A percentile compares a stretch with the other conserved stretches of the same genome.
These are phyloP conservation scores for Wickerhamiella siamensis DNA, from an alignment of 805 yeast genomes.

Conservation along the genomic window DNA sequence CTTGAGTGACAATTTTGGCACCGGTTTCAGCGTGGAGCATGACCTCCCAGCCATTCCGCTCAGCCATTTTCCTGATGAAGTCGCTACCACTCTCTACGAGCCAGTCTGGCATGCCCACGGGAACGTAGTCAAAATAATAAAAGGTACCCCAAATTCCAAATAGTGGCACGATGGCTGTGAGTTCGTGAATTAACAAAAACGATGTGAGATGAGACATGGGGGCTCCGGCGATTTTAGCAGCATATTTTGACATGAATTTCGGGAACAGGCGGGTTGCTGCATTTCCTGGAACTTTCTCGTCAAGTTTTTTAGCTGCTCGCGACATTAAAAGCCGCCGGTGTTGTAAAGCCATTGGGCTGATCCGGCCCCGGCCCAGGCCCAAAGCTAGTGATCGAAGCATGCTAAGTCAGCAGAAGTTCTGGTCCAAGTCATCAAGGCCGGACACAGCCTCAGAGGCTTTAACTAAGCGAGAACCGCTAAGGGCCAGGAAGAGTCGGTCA, in stretches of 20 bases:
- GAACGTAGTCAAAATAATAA: constrained; percentile 40
- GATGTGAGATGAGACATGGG: constrained; percentile 50
- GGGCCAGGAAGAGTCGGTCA: too few species aligned
- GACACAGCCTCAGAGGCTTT: too few species aligned
- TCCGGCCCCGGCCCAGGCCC: too few species aligned
- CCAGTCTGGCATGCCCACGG: constrained; percentile 44
- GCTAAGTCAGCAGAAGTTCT: neutral
- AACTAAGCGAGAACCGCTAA: too few species aligned
- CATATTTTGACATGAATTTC: constrained; percentile 35
- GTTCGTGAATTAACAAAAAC: constrained; percentile 55
- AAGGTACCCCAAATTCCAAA: constrained; percentile 53
- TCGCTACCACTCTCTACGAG: constrained; percentile 44
- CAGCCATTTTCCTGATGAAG: constrained; percentile 37
- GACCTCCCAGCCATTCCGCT: constrained; percentile 21
- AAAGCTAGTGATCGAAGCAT: too few species aligned
- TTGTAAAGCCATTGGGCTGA: neutral
- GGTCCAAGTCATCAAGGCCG: too few species aligned
- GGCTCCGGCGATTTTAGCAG: constrained; percentile 35
- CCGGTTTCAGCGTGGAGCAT: constrained; percentile 34
- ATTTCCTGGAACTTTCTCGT: constrained; percentile 5
- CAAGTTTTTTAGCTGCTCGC: constrained; percentile 19
- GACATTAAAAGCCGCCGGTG: constrained; percentile 12
- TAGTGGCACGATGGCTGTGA: constrained; percentile 61
- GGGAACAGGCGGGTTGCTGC: constrained; percentile 30
- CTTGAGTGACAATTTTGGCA: constrained; percentile 45